phyloP scores from a whole-genome alignment of 768 basidiomycete species.

The Pulveroboletus sp. region DNA sequence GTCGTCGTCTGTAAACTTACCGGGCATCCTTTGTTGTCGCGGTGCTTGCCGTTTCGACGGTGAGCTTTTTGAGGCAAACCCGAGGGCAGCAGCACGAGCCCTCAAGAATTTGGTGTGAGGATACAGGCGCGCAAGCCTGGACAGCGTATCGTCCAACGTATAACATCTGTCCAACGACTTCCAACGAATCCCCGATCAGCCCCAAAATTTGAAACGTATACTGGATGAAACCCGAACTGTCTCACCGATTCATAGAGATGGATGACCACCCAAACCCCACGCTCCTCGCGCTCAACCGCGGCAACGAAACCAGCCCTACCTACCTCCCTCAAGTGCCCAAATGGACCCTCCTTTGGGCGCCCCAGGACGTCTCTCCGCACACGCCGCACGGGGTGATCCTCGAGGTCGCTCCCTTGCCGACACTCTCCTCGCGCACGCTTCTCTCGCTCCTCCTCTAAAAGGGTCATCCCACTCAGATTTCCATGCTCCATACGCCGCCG shows the following conservation, averaged over 20 bases:
- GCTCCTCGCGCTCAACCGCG: constrained; percentile 70
- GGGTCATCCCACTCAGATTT: constrained; percentile 64
- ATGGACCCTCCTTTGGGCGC: constrained; percentile 47
- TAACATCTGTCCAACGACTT: constrained; percentile 78
- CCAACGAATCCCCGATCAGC: constrained; percentile 4
- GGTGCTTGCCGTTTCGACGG: constrained; percentile 15
- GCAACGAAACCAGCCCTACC: constrained; percentile 66
- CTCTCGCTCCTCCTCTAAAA: constrained; percentile 70
- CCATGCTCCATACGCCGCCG: constrained; percentile 59
- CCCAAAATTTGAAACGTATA: not conserved
- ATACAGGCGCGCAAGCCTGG: constrained; percentile 63
- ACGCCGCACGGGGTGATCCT: constrained; percentile 13
- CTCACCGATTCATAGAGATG: constrained; percentile 80
- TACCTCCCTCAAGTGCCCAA: constrained; percentile 80
- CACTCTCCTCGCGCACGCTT: constrained; percentile 41
- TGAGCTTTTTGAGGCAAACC: constrained; percentile 50
- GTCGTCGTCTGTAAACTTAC: constrained; percentile 33
- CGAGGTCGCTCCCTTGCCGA: constrained; percentile 33
- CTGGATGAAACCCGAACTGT: constrained; percentile 1
- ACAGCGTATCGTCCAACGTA: constrained; percentile 59
- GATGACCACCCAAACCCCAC: constrained; percentile 74
- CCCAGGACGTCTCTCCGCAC: constrained; percentile 42
- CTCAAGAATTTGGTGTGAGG: constrained; percentile 79
- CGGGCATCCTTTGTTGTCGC: constrained; percentile 17
- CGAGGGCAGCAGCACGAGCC: constrained; percentile 68